Evolutionary conservation across 768 basidiomycete species (phyloP).

Genomic region (Mycena kentingensis): DNA sequence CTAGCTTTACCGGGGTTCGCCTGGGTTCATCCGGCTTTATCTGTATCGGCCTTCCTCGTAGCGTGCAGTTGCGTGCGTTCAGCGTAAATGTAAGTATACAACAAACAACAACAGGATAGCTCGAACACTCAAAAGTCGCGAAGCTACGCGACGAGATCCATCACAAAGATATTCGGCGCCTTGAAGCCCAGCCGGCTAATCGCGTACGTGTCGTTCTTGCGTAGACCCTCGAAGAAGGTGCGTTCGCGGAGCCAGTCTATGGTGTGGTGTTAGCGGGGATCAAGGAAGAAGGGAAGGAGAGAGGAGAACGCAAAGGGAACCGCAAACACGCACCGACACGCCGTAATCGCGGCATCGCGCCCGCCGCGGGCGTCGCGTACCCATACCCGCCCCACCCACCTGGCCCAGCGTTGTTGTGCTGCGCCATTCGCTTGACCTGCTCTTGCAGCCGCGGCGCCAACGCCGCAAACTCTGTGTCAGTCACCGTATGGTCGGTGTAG

Average conservation of each 20-base stretch:
- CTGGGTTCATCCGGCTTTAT: too few species aligned
- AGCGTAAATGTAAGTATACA: conserved; percentile 26
- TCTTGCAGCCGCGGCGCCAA: conserved; percentile 70
- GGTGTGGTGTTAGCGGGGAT: not conserved
- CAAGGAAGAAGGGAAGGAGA: not conserved
- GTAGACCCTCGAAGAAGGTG: conserved; percentile 67
- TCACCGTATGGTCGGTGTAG: conserved; percentile 68
- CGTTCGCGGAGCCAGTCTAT: conserved; percentile 84
- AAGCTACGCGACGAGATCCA: conserved; percentile 56
- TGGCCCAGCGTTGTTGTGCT: conserved; percentile 37
- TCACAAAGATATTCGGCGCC: conserved; percentile 78
- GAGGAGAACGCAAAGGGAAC: conserved; percentile 1
- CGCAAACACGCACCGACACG: conserved; percentile 54
- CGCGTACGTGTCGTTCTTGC: conserved; percentile 61
- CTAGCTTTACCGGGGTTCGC: too few species aligned
- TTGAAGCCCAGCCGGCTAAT: conserved; percentile 66
- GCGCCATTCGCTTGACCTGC: conserved; percentile 64
- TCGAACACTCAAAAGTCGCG: not conserved
- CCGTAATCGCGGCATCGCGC: conserved; percentile 53
- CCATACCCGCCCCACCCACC: conserved; percentile 31
- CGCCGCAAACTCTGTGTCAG: conserved; percentile 63
- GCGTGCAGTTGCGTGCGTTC: too few species aligned
- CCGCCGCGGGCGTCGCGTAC: conserved; percentile 52
- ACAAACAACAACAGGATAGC: not conserved
- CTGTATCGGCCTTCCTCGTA: too few species aligned